Evolutionary conservation across 345 rosid genomes (phyloP).

Genomic region (Sonneratia alba): DNA sequence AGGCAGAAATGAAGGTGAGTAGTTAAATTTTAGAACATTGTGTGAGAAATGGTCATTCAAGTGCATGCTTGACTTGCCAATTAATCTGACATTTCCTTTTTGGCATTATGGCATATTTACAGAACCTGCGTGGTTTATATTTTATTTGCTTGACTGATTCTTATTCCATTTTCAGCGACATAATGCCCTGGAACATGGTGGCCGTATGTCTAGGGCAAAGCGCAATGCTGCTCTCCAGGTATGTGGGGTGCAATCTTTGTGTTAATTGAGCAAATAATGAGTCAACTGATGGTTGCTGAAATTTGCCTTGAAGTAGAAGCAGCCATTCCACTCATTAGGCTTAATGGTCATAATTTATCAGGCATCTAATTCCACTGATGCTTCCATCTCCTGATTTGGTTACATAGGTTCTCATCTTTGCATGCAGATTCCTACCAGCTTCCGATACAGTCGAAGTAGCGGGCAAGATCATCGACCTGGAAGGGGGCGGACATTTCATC

Average conservation of each 20-base stretch:
- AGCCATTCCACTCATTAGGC: too few species aligned
- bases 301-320: too few species aligned
- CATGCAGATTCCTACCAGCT: slow-evolving; percentile 86
- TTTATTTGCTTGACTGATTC: not conserved
- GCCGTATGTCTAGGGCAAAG: slow-evolving; percentile 86
- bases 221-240: slow-evolving; percentile 94
- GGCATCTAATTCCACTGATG: too few species aligned
- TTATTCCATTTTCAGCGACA: slow-evolving; percentile 55
- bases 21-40: not conserved
- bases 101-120: not conserved
- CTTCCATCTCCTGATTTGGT: too few species aligned
- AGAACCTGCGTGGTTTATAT: not conserved
- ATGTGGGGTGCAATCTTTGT: not conserved
- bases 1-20: slow-evolving; percentile 80
- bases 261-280: not conserved
- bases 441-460: slow-evolving; percentile 44
- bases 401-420: slow-evolving; percentile 1
- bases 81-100: not conserved
- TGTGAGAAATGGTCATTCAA: not conserved
- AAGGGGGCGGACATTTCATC: slow-evolving; percentile 55
- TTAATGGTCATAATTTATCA: too few species aligned
- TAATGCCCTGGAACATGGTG: slow-evolving; percentile 85
- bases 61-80: not conserved
- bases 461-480: slow-evolving; percentile 70
- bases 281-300: not conserved